Evolutionary conservation across 1,139 yeast genomes (phyloP).

Genomic region (Geotrichum macrosporum): DNA sequence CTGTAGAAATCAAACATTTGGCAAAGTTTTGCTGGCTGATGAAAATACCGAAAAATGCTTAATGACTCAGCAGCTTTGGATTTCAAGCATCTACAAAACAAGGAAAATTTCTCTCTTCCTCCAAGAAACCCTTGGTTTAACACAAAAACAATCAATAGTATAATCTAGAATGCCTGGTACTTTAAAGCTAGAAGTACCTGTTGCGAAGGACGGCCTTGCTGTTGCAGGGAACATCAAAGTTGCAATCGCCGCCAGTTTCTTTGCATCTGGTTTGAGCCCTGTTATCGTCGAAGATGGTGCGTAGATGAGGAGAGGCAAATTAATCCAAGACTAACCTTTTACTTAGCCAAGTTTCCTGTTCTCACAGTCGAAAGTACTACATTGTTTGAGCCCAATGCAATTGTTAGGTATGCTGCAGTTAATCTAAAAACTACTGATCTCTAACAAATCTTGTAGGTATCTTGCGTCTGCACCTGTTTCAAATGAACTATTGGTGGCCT

Average conservation of each 20-base stretch:
- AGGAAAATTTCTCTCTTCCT: too few relatives aligned
- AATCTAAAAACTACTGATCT: constrained; percentile 22
- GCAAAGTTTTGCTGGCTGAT: too few relatives aligned
- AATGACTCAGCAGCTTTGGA: too few relatives aligned
- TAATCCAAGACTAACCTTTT: not conserved
- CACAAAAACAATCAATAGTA: too few relatives aligned
- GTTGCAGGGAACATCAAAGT: constrained; percentile 18
- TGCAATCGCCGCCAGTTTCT: constrained; percentile 14
- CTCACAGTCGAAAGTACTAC: constrained; percentile 4
- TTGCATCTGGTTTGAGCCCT: constrained; percentile 9
- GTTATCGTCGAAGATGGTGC: constrained; percentile 16
- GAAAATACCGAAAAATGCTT: too few relatives aligned
- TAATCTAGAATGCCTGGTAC: constrained; percentile 15
- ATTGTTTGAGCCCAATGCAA: constrained; percentile 73
- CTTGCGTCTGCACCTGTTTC: constrained; percentile 35
- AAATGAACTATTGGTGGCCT: constrained; percentile 27
- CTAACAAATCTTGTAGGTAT: constrained; percentile 36
- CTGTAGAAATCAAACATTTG: too few relatives aligned
- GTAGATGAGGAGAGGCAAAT: not conserved
- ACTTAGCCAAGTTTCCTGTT: constrained; percentile 12
- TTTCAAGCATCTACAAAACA: too few relatives aligned
- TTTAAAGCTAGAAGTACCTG: constrained; percentile 17
- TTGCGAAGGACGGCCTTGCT: constrained; percentile 16
- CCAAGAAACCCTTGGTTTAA: too few relatives aligned
- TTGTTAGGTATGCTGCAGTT: constrained; percentile 53